Evolutionary conservation across 2,329 filamentous ascomycete species (phyloP).

Genomic region (Aspergillus alliaceus): DNA sequence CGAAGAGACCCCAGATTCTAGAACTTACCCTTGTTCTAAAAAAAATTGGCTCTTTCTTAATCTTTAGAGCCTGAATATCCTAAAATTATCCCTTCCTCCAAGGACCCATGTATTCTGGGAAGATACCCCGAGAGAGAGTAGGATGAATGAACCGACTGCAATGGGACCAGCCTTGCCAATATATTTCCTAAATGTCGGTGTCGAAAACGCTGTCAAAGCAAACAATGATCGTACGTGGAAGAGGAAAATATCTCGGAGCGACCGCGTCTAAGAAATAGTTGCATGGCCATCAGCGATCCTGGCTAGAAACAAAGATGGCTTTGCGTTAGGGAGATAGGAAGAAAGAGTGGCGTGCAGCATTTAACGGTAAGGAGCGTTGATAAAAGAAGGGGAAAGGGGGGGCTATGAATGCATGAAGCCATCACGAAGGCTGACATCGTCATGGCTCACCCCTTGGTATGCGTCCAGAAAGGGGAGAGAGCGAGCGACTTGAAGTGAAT

Average conservation of each 20-base stretch:
- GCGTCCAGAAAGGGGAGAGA: constrained; percentile 1
- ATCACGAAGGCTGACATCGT: constrained; percentile 16
- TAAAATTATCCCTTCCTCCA: constrained; percentile 2
- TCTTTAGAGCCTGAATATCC: constrained; percentile 7
- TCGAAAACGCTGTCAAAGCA: constrained; percentile 2
- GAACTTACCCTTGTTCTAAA: constrained; percentile 9
- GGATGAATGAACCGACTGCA: constrained; percentile 15
- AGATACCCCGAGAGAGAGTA: background rate
- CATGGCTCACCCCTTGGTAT: constrained; percentile 10
- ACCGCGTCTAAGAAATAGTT: constrained; percentile 11
- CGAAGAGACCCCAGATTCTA: constrained; percentile 6
- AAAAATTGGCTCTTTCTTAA: background rate
- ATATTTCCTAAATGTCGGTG: constrained; percentile 6
- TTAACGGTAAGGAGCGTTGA: background rate
- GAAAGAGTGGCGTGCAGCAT: constrained; percentile 4
- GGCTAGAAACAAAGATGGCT: constrained; percentile 1
- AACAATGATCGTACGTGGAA: background rate
- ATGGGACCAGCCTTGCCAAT: constrained; percentile 26
- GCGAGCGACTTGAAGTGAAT: background rate
- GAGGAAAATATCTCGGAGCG: constrained; percentile 5
- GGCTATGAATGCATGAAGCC: constrained; percentile 6
- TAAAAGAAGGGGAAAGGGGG: constrained; percentile 3
- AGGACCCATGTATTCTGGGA: background rate
- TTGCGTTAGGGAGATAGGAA: constrained; percentile 1
- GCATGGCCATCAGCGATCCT: constrained; percentile 16